A percentile compares a stretch with the other conserved stretches of the same genome.
Conservation (phyloP, 305 asterid genomes). For the Fraxinus latifolia region DNA sequence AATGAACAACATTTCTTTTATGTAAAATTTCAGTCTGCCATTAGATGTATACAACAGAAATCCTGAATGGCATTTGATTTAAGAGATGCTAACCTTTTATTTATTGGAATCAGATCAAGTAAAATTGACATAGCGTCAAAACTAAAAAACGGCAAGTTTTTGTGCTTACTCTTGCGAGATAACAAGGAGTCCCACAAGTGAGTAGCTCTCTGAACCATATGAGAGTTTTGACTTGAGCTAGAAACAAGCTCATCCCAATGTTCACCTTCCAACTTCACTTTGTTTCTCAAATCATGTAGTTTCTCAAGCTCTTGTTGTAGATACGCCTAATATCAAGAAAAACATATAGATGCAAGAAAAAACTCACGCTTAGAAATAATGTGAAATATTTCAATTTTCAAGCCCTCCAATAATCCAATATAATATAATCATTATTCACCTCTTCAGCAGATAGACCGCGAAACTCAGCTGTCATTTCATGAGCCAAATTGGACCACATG, state of each 20-base stretch:
- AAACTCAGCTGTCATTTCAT: conserved; percentile 99
- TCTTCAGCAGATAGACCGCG: conserved; percentile 99
- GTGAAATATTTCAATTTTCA: not conserved
- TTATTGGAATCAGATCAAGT: conserved; percentile 11
- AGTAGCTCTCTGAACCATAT: conserved; percentile 97
- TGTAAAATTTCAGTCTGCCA: not conserved
- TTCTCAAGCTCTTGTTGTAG: conserved; percentile 99
- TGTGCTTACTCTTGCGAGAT: conserved; percentile 84
- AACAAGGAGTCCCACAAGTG: conserved; percentile 96
- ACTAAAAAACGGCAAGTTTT: conserved; percentile 15
- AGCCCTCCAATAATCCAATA: conserved; percentile 18
- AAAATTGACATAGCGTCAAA: not conserved
- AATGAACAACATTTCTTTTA: not conserved
- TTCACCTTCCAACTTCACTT: conserved; percentile 97
- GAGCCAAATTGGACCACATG: conserved; percentile 96
- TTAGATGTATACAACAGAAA: conserved; percentile 5
- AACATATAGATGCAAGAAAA: conserved; percentile 19
- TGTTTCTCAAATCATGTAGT: conserved; percentile 88
- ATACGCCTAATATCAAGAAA: conserved; percentile 64
- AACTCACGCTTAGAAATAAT: conserved; percentile 13
- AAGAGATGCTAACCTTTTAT: conserved; percentile 14
- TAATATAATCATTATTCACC: conserved; percentile 41
- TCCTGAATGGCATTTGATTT: not conserved
- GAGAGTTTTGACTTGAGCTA: conserved; percentile 97
- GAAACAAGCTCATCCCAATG: conserved; percentile 99